Evolutionary conservation across 2,329 filamentous ascomycete species (phyloP).

Genomic region (Nemania bipapillata): DNA sequence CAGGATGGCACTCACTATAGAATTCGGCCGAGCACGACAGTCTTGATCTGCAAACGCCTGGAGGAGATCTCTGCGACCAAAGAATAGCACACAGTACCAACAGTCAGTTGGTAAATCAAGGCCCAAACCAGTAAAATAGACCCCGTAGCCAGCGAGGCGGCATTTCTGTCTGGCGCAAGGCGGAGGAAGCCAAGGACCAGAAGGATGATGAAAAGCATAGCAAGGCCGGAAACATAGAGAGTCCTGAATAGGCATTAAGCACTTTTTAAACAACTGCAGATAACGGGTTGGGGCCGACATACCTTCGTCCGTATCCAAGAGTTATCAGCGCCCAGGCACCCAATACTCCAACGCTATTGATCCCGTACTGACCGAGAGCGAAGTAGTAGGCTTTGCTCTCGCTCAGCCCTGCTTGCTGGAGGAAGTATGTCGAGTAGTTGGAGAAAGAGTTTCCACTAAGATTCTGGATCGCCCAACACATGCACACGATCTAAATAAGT

Average conservation of each 20-base stretch:
- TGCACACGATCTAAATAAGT: conserved; percentile 64
- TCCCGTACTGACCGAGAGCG: conserved; percentile 72
- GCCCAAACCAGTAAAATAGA: conserved; percentile 86
- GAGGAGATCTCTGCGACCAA: conserved; percentile 87
- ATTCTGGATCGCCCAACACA: conserved; percentile 73
- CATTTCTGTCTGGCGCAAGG: conserved; percentile 71
- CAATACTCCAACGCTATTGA: conserved; percentile 83
- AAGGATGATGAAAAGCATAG: conserved; percentile 78
- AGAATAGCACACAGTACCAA: conserved; percentile 90
- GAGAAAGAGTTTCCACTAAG: conserved; percentile 72
- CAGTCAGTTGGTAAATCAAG: conserved; percentile 83
- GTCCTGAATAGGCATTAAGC: conserved; percentile 54
- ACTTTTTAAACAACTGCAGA: conserved; percentile 50
- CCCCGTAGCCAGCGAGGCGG: conserved; percentile 80
- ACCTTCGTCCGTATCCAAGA: conserved; percentile 76
- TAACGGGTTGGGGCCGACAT: conserved; percentile 15
- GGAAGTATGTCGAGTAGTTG: conserved; percentile 72
- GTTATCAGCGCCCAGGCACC: conserved; percentile 85
- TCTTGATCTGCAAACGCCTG: conserved; percentile 87
- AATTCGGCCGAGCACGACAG: conserved; percentile 84
- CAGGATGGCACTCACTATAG: conserved; percentile 64
- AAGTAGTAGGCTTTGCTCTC: conserved; percentile 66
- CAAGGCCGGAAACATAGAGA: conserved; percentile 80
- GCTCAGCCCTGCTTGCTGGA: conserved; percentile 68
- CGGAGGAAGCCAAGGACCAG: conserved; percentile 86